Evolutionary conservation across 306 rosid species (phyloP).

Genomic region (Senna tora): DNA sequence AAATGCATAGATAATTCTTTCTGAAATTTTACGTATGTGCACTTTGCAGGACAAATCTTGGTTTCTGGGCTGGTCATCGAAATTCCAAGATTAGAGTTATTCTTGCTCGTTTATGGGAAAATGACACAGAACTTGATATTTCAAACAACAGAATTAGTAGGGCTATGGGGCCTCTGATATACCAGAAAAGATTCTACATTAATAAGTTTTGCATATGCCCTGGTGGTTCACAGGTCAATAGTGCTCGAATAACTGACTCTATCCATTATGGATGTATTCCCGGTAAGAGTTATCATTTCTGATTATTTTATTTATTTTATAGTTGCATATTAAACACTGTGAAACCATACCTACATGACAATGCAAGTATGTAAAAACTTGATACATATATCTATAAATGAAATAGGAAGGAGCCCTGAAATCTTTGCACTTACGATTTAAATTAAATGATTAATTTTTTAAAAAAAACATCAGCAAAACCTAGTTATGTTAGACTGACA

Average conservation of each 20-base stretch:
- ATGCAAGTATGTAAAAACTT: slow-evolving; percentile 4
- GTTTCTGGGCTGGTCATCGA: slow-evolving; percentile 97
- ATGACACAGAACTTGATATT: slow-evolving; percentile 93
- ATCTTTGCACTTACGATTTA: slow-evolving; percentile 4
- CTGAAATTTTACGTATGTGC: slow-evolving; percentile 32
- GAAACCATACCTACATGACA: slow-evolving; percentile 14
- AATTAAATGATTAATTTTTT: background rate
- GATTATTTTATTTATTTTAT: slow-evolving; percentile 6
- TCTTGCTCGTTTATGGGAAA: slow-evolving; percentile 93
- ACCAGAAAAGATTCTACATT: slow-evolving; percentile 86
- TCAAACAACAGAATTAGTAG: slow-evolving; percentile 88
- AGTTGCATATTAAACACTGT: slow-evolving; percentile 19
- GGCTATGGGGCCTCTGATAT: slow-evolving; percentile 78
- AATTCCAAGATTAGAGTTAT: slow-evolving; percentile 96
- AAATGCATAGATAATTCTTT: slow-evolving; percentile 17
- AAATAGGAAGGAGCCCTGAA: background rate
- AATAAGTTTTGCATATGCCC: slow-evolving; percentile 96
- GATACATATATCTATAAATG: slow-evolving; percentile 18
- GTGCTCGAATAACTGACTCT: slow-evolving; percentile 93
- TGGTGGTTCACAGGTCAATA: slow-evolving; percentile 98
- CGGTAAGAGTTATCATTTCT: slow-evolving; percentile 53
- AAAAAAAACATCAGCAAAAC: slow-evolving; percentile 9
- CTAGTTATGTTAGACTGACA: slow-evolving; percentile 16
- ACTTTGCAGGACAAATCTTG: slow-evolving; percentile 79
- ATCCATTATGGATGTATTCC: slow-evolving; percentile 99